Base-by-base conservation (phyloP, 1,284 basidiomycete genomes). In the Mycena citricolor region DNA sequence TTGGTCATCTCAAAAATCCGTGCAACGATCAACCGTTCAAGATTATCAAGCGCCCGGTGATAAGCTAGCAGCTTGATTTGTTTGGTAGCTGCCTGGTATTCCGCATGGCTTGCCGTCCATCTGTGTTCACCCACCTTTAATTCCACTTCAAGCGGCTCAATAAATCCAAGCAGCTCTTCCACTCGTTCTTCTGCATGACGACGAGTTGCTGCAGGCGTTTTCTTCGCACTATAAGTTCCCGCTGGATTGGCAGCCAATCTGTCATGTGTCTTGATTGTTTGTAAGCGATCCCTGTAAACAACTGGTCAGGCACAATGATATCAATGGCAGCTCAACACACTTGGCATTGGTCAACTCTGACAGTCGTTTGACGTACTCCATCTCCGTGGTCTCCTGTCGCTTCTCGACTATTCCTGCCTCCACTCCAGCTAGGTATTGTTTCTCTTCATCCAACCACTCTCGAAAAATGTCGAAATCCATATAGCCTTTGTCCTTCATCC, bases 351-450 rank as follows among this genome's bases (percentile, higher is more conserved):
- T 14, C 32, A 44, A 28, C 4, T 24, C 32, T 1, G 28, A 16
- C 16, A 51, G 33, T 25, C 16, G 1, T 7, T 44, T 21, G 10
- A 24, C 33, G 29, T 51, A 51, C 14, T 51, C 45, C 38, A 51
- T 38, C 20, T 33, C 42, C 14, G 25, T 17, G 0, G 44, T 47
- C 23, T 51, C 45, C 32, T 44, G 21, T n/a, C n/a, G n/a, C 32
- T 51, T 41, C 3, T 36, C 20, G 10, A 1, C 11, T 4, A 35
- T 2, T 12, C n/a, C 43, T 39, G 17, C 29, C 32, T 28, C 16
- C 3, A 42, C 31, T 12, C 20, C 22, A 4, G 14, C 6, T 2
- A 47, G 34, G 11, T 24, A 29, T 17, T 21, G n/a, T n/a, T 12
- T 13, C 21, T 48, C 46, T 4, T 26, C n/a, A 7, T 33, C 14